Percentiles rank a stretch among this genome's conserved stretches.
These are phyloP conservation scores for Leucaena leucocephala DNA, from an alignment of 306 rosid species.

Conservation along the genomic window DNA sequence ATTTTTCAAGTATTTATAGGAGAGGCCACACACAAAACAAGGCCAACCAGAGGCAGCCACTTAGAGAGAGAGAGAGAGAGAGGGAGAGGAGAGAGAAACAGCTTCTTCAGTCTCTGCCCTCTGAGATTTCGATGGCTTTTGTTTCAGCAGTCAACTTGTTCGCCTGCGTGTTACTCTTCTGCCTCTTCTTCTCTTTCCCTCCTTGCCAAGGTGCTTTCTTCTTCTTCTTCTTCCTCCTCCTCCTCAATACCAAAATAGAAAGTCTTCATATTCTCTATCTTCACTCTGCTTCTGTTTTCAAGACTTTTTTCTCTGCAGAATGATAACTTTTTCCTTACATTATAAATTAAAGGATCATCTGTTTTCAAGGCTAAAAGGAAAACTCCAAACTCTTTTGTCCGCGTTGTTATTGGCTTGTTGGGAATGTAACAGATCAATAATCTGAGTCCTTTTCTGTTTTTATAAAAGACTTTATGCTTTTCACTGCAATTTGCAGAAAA, in stretches of 20 bases:
- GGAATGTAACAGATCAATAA: not conserved
- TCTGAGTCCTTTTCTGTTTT: slow-evolving; percentile 4
- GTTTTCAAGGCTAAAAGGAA: slow-evolving; percentile 9
- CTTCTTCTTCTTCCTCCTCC: not conserved
- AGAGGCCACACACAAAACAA: slow-evolving; percentile 60
- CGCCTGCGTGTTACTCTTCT: slow-evolving; percentile 40
- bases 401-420: not conserved
- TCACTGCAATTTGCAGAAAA: not conserved
- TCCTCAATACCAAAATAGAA: not conserved
- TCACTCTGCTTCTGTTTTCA: slow-evolving; percentile 16
- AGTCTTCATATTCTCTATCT: not conserved
- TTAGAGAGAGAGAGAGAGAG: slow-evolving; percentile 32
- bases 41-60: slow-evolving; percentile 87
- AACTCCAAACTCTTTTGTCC: not conserved
- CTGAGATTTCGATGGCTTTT: slow-evolving; percentile 60
- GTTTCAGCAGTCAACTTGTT: slow-evolving; percentile 53
- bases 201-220: slow-evolving; percentile 57
- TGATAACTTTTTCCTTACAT: slow-evolving; percentile 10
- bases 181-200: slow-evolving; percentile 46
- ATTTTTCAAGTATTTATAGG: slow-evolving; percentile 40
- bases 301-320: not conserved
- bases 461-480: not conserved
- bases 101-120: slow-evolving; percentile 47
- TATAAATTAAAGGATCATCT: not conserved
- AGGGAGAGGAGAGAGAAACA: slow-evolving; percentile 38